Percentiles rank a stretch among this genome's conserved stretches.
Evolutionary conservation across 306 rosid species (phyloP).

Genomic region (Quercus glauca): DNA sequence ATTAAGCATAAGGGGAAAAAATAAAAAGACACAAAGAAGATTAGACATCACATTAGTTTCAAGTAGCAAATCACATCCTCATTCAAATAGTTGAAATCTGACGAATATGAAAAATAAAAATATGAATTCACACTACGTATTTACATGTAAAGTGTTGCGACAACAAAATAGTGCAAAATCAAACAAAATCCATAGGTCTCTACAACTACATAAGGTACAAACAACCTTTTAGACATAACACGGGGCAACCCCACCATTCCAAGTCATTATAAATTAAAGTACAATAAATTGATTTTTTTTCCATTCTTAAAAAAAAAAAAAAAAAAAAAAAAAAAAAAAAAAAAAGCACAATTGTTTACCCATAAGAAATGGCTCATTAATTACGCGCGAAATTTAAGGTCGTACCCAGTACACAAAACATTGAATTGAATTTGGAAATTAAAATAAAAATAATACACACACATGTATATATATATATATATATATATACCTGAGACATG

Average conservation of each 20-base stretch:
- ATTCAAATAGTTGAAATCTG: neutral
- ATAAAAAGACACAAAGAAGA: no score
- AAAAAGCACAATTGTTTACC: neutral
- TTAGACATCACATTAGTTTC: neutral
- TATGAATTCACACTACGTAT: no score
- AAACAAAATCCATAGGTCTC: neutral
- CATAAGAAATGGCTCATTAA: neutral
- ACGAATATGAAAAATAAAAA: neutral
- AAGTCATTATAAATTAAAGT: neutral
- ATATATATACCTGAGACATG: conserved; percentile 52
- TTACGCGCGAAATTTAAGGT: neutral
- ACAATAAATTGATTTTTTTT: neutral
- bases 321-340: no score
- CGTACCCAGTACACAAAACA: no score
- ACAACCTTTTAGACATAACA: neutral
- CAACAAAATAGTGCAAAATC: neutral
- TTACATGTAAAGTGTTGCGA: neutral
- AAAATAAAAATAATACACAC: neutral
- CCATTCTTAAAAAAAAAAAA: no score
- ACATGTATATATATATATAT: neutral
- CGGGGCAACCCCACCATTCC: neutral
- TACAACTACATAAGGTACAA: neutral
- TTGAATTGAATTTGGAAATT: neutral
- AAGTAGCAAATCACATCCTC: neutral
- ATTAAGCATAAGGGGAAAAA: neutral